phyloP scores from a whole-genome alignment of 148 eudicot species.

The Vaccinium myrtillus region DNA sequence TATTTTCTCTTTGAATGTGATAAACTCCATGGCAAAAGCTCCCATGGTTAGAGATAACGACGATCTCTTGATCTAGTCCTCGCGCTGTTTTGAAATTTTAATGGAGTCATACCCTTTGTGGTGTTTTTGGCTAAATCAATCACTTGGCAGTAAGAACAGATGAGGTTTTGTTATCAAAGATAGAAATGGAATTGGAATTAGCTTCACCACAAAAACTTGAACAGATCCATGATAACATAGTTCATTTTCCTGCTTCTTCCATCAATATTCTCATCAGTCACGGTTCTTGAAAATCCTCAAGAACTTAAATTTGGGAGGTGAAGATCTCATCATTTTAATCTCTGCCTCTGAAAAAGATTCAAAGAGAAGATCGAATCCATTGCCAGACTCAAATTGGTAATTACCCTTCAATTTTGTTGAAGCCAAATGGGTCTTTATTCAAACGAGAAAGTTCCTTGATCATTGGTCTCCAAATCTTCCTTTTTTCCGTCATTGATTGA shows the following conservation, averaged over 20 bases:
- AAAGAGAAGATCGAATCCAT: constrained; percentile 74
- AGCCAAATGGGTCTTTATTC: constrained; percentile 48
- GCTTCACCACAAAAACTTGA: too few species aligned
- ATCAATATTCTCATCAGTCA: constrained; percentile 59
- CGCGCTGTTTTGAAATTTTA: too few species aligned
- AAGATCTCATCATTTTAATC: constrained; percentile 35
- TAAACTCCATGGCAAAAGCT: too few species aligned
- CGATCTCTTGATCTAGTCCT: too few species aligned
- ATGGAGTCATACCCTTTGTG: too few species aligned
- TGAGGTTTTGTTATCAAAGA: too few species aligned
- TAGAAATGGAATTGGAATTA: too few species aligned
- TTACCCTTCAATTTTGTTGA: constrained; percentile 41
- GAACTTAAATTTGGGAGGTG: too few species aligned
- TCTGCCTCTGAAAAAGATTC: constrained; percentile 65
- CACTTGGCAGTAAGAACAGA: too few species aligned
- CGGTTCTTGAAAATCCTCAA: constrained; percentile 83
- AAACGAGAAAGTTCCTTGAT: constrained; percentile 62
- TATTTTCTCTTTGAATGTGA: too few species aligned
- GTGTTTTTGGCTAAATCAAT: too few species aligned
- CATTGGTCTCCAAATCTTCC: constrained; percentile 51
- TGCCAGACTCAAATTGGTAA: constrained; percentile 9
- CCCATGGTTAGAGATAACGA: too few species aligned
- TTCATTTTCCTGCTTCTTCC: constrained; percentile 61
- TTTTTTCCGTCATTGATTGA: constrained; percentile 74
- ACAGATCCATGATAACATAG: constrained; percentile 13